These are phyloP conservation scores for Pseudevernia furfuracea DNA, from an alignment of 495 filamentous ascomycete species.

Conservation along the genomic window DNA sequence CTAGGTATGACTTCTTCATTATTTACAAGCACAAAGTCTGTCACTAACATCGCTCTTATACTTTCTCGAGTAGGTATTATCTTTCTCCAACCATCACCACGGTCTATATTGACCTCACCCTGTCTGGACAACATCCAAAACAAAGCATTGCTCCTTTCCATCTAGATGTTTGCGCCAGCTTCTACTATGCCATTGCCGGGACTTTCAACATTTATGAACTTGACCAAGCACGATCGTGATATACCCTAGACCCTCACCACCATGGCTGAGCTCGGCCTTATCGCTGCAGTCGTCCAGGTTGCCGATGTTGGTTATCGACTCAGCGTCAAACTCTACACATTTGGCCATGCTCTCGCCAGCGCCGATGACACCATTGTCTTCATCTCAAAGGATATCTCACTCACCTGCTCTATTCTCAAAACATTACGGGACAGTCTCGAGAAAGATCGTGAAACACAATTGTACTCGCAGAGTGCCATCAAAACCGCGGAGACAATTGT, in stretches of 20 bases:
- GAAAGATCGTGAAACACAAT: conserved; percentile 23
- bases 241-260: background rate
- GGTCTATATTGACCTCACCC: no score
- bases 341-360: conserved; percentile 29
- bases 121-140: background rate
- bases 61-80: no score
- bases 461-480: conserved; percentile 28
- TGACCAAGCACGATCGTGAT: background rate
- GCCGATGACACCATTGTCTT: conserved; percentile 27
- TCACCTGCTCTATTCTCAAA: conserved; percentile 31
- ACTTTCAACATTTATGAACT: background rate
- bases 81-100: no score
- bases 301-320: conserved; percentile 32
- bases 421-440: conserved; percentile 28
- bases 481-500: conserved; percentile 22
- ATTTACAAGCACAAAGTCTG: no score
- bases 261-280: conserved; percentile 27
- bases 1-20: no score
- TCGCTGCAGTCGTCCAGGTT: conserved; percentile 33
- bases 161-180: background rate
- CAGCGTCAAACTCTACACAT: conserved; percentile 31
- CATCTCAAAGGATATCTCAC: conserved; percentile 34
- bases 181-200: background rate
- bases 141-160: background rate
- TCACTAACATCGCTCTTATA: no score